Conservation (phyloP, 2,329 filamentous ascomycete species). For the Juglanconis sp. region DNA sequence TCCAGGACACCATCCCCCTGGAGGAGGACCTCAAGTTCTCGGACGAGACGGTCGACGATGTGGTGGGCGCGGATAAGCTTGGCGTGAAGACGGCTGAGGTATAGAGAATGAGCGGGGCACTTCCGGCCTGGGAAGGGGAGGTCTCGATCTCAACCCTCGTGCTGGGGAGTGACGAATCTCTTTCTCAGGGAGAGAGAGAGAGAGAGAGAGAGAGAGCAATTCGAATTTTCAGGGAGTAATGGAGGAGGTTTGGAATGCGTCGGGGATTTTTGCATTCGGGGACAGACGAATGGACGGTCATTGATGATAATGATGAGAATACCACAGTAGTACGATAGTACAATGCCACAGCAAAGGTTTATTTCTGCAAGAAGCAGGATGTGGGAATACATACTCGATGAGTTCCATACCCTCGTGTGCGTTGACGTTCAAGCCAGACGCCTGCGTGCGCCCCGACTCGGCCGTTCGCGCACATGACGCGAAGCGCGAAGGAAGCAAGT, state of each 20-base stretch:
- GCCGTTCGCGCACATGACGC: constrained; percentile 1
- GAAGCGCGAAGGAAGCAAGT: too few species aligned
- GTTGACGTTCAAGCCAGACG: too few species aligned
- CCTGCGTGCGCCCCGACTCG: background rate
- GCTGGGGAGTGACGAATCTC: too few species aligned
- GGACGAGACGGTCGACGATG: constrained; percentile 76
- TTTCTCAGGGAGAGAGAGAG: too few species aligned
- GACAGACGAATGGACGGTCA: background rate
- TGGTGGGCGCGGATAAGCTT: constrained; percentile 37
- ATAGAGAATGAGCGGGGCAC: background rate
- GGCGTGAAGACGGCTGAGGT: constrained; percentile 24
- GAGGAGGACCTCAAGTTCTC: constrained; percentile 83
- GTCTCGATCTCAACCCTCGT: background rate
- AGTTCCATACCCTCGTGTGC: too few species aligned
- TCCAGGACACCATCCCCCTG: constrained; percentile 75
- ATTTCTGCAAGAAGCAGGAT: too few species aligned
- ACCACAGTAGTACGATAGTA: background rate
- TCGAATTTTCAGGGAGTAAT: background rate
- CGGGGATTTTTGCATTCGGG: background rate
- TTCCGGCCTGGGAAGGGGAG: too few species aligned
- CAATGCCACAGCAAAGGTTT: constrained; percentile 5
- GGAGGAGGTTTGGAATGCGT: background rate
- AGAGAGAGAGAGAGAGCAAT: too few species aligned
- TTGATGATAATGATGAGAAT: background rate
- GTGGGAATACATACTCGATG: too few species aligned